Evolutionary conservation across 1,284 basidiomycete species (phyloP).

Genomic region (Mycosarcoma maydis): DNA sequence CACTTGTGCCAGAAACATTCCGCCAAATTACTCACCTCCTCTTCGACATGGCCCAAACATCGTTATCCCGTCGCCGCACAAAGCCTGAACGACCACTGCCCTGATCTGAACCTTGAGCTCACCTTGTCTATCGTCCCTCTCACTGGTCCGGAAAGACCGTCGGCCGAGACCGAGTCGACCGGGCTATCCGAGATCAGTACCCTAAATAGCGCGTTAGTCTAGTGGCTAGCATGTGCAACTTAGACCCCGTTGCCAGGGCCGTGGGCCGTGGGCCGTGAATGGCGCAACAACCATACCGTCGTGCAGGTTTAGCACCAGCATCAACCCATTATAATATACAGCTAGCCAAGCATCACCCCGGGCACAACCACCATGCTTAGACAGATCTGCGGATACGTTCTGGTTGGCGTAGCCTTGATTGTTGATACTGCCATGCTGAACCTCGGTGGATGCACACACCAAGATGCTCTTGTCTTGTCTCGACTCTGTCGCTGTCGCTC

Average conservation of each 20-base stretch:
- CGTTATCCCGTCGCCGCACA: neutral
- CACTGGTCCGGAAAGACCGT: neutral
- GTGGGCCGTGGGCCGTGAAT: neutral
- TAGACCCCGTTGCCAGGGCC: neutral
- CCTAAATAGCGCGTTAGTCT: constrained; percentile 1
- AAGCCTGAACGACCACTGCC: neutral
- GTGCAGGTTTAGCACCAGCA: too few species aligned
- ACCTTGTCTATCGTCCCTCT: too few species aligned
- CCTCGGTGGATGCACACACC: too few species aligned
- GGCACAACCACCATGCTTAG: too few species aligned
- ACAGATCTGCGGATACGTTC: too few species aligned
- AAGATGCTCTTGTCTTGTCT: too few species aligned
- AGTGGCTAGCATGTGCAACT: neutral
- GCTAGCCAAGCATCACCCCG: too few species aligned
- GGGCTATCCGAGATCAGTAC: constrained; percentile 3
- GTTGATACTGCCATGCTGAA: too few species aligned
- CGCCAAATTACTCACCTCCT: neutral
- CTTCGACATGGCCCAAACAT: neutral
- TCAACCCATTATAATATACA: too few species aligned
- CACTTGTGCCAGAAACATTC: too few species aligned
- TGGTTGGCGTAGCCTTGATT: too few species aligned
- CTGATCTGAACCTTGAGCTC: neutral
- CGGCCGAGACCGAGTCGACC: neutral
- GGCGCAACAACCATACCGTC: neutral
- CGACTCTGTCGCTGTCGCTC: too few species aligned